These are phyloP conservation scores for Barnettozyma pratensis DNA, from an alignment of 805 yeast genomes.

Conservation along the genomic window DNA sequence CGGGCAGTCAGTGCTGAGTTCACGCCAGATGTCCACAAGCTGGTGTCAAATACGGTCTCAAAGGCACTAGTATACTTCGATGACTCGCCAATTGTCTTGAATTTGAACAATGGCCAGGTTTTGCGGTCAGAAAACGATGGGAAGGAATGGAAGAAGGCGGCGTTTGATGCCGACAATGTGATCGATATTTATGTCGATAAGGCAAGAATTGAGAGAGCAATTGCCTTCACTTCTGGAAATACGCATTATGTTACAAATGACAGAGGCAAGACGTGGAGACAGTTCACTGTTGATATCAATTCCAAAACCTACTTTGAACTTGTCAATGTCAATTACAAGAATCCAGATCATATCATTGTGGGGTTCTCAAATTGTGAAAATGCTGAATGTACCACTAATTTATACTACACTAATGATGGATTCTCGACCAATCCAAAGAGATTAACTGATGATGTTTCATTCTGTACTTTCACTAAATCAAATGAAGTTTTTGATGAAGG, in stretches of 20 bases:
- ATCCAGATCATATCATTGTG: slow-evolving; percentile 34
- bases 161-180: slow-evolving; percentile 27
- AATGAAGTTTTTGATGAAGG: slow-evolving; percentile 21
- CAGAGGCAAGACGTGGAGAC: slow-evolving; percentile 37
- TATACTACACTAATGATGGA: slow-evolving; percentile 42
- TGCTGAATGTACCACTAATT: slow-evolving; percentile 29
- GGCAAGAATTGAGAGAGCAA: slow-evolving; percentile 34
- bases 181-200: slow-evolving; percentile 26
- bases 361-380: slow-evolving; percentile 24
- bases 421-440: slow-evolving; percentile 30
- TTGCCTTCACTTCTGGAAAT: slow-evolving; percentile 30
- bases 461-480: slow-evolving; percentile 29
- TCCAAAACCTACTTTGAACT: slow-evolving; percentile 17
- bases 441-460: slow-evolving; percentile 22
- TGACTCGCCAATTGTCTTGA: slow-evolving; percentile 26
- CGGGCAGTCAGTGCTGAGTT: slow-evolving; percentile 14
- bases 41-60: slow-evolving; percentile 9
- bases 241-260: slow-evolving; percentile 36
- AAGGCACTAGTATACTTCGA: slow-evolving; percentile 26
- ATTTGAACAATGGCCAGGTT: slow-evolving; percentile 24
- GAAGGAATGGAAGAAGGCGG: slow-evolving; percentile 32
- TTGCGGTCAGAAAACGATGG: slow-evolving; percentile 46
- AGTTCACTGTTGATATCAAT: slow-evolving; percentile 26
- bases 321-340: slow-evolving; percentile 34
- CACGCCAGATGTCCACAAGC: slow-evolving; percentile 21